Conservation (phyloP, 257 asterid species). For the Solanum arcanum region DNA sequence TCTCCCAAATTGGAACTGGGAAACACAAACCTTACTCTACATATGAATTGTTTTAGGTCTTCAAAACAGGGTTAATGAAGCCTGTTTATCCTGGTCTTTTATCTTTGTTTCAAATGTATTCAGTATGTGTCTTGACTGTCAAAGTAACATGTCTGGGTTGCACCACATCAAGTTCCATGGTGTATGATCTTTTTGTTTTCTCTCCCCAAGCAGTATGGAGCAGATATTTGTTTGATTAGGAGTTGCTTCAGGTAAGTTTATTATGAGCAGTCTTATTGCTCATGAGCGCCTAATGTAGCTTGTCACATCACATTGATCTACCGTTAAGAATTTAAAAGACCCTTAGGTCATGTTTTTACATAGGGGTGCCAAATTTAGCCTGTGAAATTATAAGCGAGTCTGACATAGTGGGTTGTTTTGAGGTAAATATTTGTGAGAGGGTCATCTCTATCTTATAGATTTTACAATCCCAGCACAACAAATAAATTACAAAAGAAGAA, state of each 20-base stretch:
- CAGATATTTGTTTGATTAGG: background rate
- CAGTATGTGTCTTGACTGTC: background rate
- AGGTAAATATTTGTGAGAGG: background rate
- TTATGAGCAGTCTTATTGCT: background rate
- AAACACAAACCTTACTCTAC: no score
- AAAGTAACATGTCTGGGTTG: background rate
- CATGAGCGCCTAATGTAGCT: background rate
- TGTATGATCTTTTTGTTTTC: background rate
- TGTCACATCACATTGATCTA: background rate
- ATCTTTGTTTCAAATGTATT: background rate
- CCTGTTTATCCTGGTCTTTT: background rate
- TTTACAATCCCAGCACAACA: background rate
- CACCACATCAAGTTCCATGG: background rate
- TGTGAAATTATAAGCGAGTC: background rate
- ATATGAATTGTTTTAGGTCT: no score
- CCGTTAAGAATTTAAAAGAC: background rate
- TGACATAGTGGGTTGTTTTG: background rate
- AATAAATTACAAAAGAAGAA: no score
- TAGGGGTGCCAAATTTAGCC: no score
- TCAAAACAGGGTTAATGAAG: background rate
- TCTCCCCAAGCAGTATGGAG: background rate
- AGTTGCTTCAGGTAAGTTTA: background rate
- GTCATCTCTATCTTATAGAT: background rate
- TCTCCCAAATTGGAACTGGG: no score
- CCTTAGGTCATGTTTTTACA: background rate